Evolutionary conservation across 2,329 filamentous ascomycete genomes (phyloP).

Genomic region (Cercospora zeae-maydis): DNA sequence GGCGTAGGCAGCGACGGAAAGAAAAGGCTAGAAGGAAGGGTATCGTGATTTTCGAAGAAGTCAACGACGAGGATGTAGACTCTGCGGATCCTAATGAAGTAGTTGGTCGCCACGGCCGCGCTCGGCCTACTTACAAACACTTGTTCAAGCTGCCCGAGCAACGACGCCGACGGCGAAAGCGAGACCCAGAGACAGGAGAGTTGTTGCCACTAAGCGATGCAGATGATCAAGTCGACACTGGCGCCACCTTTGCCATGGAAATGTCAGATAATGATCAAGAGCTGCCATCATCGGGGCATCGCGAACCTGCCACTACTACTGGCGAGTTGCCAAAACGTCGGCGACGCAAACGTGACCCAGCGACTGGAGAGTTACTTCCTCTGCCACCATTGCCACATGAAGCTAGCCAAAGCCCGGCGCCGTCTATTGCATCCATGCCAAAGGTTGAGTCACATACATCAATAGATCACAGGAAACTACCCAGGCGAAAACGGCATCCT

Average conservation of each 20-base stretch:
- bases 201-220: slow-evolving; percentile 32
- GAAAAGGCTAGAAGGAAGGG: slow-evolving; percentile 25
- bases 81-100: slow-evolving; percentile 14
- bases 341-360: slow-evolving; percentile 31
- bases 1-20: slow-evolving; percentile 13
- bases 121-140: slow-evolving; percentile 35
- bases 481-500: slow-evolving; percentile 31
- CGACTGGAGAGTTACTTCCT: slow-evolving; percentile 32
- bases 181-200: slow-evolving; percentile 32
- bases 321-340: slow-evolving; percentile 22
- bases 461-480: slow-evolving; percentile 22
- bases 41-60: slow-evolving; percentile 18
- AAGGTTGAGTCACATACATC: not conserved
- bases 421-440: not conserved
- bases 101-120: slow-evolving; percentile 28
- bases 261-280: slow-evolving; percentile 17
- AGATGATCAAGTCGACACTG: slow-evolving; percentile 7
- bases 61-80: slow-evolving; percentile 10
- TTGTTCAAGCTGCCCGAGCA: slow-evolving; percentile 22
- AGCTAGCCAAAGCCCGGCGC: not conserved
- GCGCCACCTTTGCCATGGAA: not conserved
- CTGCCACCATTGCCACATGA: slow-evolving; percentile 13
- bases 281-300: not conserved
- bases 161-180: slow-evolving; percentile 27
- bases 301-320: not conserved